Percentiles rank a stretch among this genome's conserved stretches.
Conservation (phyloP, 140 eudicot genomes). For the Oenanthe javanica region DNA sequence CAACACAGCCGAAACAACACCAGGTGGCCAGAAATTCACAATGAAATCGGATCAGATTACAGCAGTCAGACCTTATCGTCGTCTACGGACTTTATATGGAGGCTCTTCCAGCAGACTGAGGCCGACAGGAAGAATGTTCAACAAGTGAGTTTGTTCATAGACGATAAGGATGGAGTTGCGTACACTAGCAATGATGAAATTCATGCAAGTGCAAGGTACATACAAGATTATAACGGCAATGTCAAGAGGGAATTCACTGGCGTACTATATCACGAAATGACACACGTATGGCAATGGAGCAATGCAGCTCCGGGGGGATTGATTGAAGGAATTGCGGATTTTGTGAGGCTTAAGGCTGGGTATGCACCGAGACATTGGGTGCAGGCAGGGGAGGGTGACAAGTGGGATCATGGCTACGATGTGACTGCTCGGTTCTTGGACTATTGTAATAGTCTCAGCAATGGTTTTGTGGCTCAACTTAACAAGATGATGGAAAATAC, state of each 20-base stretch:
- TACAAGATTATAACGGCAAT: constrained; percentile 2
- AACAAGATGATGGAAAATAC: constrained; percentile 32
- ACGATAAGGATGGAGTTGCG: constrained; percentile 54
- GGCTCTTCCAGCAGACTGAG: constrained; percentile 20
- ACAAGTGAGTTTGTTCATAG: constrained; percentile 39
- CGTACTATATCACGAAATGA: constrained; percentile 49
- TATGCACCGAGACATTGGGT: constrained; percentile 51
- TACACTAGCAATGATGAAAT: constrained; percentile 32
- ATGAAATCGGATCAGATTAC: background rate
- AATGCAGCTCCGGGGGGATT: constrained; percentile 37
- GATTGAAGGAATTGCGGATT: constrained; percentile 59
- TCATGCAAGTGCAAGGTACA: constrained; percentile 40
- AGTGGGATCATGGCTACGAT: constrained; percentile 60
- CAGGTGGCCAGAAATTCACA: constrained; percentile 1
- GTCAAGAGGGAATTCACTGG: constrained; percentile 35
- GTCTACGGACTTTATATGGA: constrained; percentile 21
- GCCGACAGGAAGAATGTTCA: constrained; percentile 11
- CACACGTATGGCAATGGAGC: constrained; percentile 62
- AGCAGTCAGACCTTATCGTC: constrained; percentile 6
- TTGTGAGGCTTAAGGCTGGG: constrained; percentile 50
- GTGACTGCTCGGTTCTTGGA: constrained; percentile 60
- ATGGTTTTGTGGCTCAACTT: constrained; percentile 35
- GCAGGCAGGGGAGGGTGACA: constrained; percentile 43
- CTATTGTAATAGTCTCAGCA: constrained; percentile 42
- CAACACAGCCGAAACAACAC: background rate